Evolutionary conservation across 1,139 yeast genomes (phyloP), one percentile per base, ranked within the genome.

Genomic region (Yamadazyma blattariae): DNA sequence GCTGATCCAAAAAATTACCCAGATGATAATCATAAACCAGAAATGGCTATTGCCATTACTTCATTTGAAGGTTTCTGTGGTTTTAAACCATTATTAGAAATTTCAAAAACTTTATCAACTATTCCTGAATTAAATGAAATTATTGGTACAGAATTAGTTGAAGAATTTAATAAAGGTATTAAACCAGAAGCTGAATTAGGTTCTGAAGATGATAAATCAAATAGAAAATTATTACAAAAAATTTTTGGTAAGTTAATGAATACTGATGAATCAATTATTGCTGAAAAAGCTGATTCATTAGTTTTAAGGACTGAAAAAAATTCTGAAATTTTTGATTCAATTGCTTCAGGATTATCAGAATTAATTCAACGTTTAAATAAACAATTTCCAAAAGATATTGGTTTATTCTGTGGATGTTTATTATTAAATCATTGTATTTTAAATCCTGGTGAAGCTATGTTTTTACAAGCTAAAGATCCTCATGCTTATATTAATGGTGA

Each of bases 1-100:
- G 64, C 72, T 22, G 97, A 92, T 64, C 97, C 98, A 37, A 80
- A 81, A 51, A 86, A 92, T 64, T 92, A 94, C 60, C 98, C 97
- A 4, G 99, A 92, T 64, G 95, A 81, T 57, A 92, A 92, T 69
- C 99, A 92, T 66, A 92, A 92, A 70, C 99, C 99, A 16, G 99
- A 92, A 63, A 94, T 92, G 97, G 97, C 98, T 35, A 80, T 92
- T 57, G 98, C 98, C 9, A 80, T 92, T 36, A 90, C 97, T 14
- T 87, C 79, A 42, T 92, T 92, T 52, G 97, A 92, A 67, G 98
- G 97, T 0, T 90, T 92, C 67, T 92, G 98, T 62, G 99, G 99
- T 1, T 92, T 92, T 70, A 84, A 94, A 59, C 98, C 98, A 10
- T 74, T 90, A 51, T 74, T 72, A 30, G 83, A 89, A 61, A 75